Evolutionary conservation across 257 asterid genomes (phyloP).

Genomic region (Petrea volubilis): DNA sequence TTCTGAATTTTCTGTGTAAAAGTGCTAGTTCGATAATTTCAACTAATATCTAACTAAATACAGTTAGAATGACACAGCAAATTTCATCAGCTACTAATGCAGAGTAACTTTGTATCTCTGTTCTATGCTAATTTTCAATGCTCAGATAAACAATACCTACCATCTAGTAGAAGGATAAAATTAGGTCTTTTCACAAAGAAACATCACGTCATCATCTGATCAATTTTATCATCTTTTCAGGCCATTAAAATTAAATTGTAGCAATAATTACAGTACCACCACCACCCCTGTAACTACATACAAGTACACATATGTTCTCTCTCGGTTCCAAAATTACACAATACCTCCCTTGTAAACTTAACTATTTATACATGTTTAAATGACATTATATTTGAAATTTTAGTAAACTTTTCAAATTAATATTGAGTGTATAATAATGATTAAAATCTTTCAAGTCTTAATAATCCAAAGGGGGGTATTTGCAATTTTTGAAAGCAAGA

Average conservation of each 20-base stretch:
- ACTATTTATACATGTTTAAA: too few species aligned
- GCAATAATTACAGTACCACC: neutral
- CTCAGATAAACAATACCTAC: neutral
- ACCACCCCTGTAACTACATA: neutral
- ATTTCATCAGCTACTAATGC: neutral
- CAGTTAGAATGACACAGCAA: neutral
- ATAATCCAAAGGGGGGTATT: too few species aligned
- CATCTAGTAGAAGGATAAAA: neutral
- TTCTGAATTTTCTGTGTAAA: neutral
- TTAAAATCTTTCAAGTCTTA: too few species aligned
- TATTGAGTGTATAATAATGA: too few species aligned
- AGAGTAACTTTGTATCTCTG: neutral
- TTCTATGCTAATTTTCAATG: neutral
- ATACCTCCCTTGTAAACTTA: too few species aligned
- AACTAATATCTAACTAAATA: neutral
- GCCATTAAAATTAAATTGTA: neutral
- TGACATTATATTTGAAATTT: too few species aligned
- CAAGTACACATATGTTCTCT: too few species aligned
- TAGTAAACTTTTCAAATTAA: too few species aligned
- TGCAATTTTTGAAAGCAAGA: too few species aligned
- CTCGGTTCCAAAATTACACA: too few species aligned
- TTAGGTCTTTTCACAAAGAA: neutral
- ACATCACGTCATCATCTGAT: neutral
- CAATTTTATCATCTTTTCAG: neutral
- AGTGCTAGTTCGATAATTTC: neutral